These are phyloP conservation scores for Phytophthora aleatoria DNA, from an alignment of 352 stramenopile genomes.

Conservation along the genomic window DNA sequence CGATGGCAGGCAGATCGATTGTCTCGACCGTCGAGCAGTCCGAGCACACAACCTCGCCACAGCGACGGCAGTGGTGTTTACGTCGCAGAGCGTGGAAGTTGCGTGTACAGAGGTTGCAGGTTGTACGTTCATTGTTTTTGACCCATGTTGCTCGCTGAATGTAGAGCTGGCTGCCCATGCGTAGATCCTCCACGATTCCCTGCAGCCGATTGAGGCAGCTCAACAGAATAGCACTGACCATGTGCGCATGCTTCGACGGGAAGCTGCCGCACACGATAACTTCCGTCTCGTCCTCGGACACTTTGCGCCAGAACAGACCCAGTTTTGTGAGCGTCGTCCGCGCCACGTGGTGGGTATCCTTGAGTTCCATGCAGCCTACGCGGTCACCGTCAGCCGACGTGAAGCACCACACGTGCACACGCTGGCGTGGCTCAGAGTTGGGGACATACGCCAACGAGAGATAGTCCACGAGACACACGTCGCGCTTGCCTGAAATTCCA, in stretches of 20 bases:
- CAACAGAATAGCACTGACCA: conserved; percentile 58
- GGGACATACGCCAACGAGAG: conserved; percentile 67
- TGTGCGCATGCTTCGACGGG: conserved; percentile 68
- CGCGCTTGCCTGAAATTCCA: conserved; percentile 54
- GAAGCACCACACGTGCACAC: conserved; percentile 78
- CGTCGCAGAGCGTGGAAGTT: conserved; percentile 78
- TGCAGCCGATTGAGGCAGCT: conserved; percentile 58
- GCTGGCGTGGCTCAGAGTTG: conserved; percentile 57
- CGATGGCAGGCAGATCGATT: conserved; percentile 75
- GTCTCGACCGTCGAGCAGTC: conserved; percentile 78
- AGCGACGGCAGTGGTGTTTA: conserved; percentile 86
- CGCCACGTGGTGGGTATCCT: conserved; percentile 66
- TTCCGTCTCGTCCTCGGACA: conserved; percentile 75
- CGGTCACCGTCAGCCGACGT: conserved; percentile 72
- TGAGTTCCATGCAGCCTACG: conserved; percentile 80
- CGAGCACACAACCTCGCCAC: conserved; percentile 80
- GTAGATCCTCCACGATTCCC: conserved; percentile 73
- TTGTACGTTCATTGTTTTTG: conserved; percentile 71
- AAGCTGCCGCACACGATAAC: conserved; percentile 83
- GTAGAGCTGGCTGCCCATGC: conserved; percentile 76
- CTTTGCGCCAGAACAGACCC: conserved; percentile 73
- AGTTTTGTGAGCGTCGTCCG: conserved; percentile 68
- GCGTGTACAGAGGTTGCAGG: conserved; percentile 76
- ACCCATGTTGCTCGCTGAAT: conserved; percentile 79
- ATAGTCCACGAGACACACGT: conserved; percentile 80